phyloP scores from a whole-genome alignment of 2,329 filamentous ascomycete species.

The Ceratocystis albifundus region DNA sequence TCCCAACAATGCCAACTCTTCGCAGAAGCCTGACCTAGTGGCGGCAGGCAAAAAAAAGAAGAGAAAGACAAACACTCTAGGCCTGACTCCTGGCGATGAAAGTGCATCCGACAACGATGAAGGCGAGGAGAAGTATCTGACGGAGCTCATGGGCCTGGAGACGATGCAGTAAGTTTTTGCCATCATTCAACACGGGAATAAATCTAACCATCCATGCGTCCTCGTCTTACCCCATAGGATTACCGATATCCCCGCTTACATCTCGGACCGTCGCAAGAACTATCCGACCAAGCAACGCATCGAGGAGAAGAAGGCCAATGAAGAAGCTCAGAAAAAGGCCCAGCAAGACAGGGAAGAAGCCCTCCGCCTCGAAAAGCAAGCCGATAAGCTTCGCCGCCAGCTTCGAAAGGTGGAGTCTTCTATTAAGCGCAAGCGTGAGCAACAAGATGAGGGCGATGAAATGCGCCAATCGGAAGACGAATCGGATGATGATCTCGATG shows the following conservation, averaged over 20 bases:
- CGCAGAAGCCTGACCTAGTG: slow-evolving; percentile 32
- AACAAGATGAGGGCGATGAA: slow-evolving; percentile 55
- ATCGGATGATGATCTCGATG: slow-evolving; percentile 46
- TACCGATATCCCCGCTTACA: slow-evolving; percentile 66
- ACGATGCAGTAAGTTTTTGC: slow-evolving; percentile 40
- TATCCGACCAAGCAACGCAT: slow-evolving; percentile 68
- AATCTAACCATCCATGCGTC: not conserved
- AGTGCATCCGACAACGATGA: slow-evolving; percentile 56
- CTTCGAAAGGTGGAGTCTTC: slow-evolving; percentile 60
- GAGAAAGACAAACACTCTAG: slow-evolving; percentile 59
- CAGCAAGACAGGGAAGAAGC: slow-evolving; percentile 47
- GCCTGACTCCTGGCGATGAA: slow-evolving; percentile 55
- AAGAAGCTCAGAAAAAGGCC: slow-evolving; percentile 37
- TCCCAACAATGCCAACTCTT: slow-evolving; percentile 23
- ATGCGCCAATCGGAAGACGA: slow-evolving; percentile 43
- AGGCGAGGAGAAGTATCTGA: slow-evolving; percentile 57
- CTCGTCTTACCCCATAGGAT: slow-evolving; percentile 32
- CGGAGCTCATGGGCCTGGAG: slow-evolving; percentile 44
- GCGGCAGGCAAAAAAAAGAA: slow-evolving; percentile 55
- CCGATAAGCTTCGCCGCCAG: slow-evolving; percentile 51
- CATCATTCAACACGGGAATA: slow-evolving; percentile 25
- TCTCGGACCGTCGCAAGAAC: slow-evolving; percentile 65
- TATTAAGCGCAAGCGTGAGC: slow-evolving; percentile 56
- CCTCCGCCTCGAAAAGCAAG: slow-evolving; percentile 40
- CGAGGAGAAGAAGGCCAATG: slow-evolving; percentile 48